Conservation (phyloP, 1,139 yeast species). For the Sugiyamaella paludigena region DNA sequence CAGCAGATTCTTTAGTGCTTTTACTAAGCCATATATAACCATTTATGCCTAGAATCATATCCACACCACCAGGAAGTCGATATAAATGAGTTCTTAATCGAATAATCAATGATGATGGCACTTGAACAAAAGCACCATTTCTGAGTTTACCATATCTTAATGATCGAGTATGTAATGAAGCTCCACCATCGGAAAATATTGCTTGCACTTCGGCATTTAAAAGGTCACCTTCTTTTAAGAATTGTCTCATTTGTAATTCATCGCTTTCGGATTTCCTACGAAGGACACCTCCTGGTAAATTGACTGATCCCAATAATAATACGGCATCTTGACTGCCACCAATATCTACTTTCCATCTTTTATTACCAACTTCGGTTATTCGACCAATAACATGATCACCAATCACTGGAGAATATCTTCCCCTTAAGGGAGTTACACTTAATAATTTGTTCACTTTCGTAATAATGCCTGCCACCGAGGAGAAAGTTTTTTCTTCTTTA, state of each 20-base stretch:
- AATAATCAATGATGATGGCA: conserved; percentile 78
- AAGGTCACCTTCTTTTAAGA: conserved; percentile 94
- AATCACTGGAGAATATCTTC: conserved; percentile 87
- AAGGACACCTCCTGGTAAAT: conserved; percentile 94
- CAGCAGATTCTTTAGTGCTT: conserved; percentile 47
- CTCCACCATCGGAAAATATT: conserved; percentile 84
- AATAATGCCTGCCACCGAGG: conserved; percentile 91
- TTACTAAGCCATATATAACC: conserved; percentile 93
- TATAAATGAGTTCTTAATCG: conserved; percentile 86
- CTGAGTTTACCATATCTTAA: conserved; percentile 91
- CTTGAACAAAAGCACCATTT: conserved; percentile 78
- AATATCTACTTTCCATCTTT: conserved; percentile 95
- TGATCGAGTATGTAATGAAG: conserved; percentile 92
- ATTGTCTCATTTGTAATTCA: conserved; percentile 92
- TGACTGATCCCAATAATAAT: conserved; percentile 90
- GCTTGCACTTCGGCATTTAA: conserved; percentile 95
- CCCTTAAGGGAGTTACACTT: conserved; percentile 81
- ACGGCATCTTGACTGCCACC: conserved; percentile 93
- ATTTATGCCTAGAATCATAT: conserved; percentile 86
- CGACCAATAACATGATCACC: conserved; percentile 97
- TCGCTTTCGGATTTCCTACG: conserved; percentile 93
- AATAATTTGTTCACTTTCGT: conserved; percentile 81
- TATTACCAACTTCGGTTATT: conserved; percentile 89
- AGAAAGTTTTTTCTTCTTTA: conserved; percentile 64
- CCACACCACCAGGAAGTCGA: conserved; percentile 85